Evolutionary conservation across 1,139 yeast species (phyloP).

Genomic region (Geotrichum aggregatum): DNA sequence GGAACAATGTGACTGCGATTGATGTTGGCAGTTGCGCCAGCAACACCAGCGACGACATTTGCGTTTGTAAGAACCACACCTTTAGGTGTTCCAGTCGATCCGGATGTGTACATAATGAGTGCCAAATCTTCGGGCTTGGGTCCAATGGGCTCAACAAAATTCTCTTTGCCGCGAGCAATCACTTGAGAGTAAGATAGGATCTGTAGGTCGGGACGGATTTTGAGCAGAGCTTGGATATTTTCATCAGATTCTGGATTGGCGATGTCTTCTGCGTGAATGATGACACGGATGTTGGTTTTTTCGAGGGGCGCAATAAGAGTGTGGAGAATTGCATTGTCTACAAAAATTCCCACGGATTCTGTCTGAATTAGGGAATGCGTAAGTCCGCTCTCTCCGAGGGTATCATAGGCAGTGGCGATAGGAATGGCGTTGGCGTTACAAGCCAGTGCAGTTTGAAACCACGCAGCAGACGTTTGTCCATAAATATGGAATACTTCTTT

Average conservation of each 20-base stretch:
- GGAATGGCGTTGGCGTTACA: constrained; percentile 74
- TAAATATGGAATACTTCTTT: constrained; percentile 71
- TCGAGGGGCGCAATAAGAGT: constrained; percentile 69
- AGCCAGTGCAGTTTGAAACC: constrained; percentile 88
- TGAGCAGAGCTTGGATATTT: constrained; percentile 47
- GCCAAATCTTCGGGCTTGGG: constrained; percentile 72
- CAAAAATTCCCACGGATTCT: constrained; percentile 69
- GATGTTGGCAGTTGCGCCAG: constrained; percentile 71
- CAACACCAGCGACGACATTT: constrained; percentile 80
- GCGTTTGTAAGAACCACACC: constrained; percentile 85
- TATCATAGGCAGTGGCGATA: constrained; percentile 93
- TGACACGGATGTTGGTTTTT: constrained; percentile 57
- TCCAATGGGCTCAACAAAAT: constrained; percentile 43
- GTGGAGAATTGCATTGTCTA: constrained; percentile 69
- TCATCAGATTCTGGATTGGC: constrained; percentile 61
- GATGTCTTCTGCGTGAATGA: constrained; percentile 67
- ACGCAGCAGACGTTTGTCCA: constrained; percentile 75
- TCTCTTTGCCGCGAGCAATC: constrained; percentile 55
- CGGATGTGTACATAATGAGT: constrained; percentile 97
- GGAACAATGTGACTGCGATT: constrained; percentile 49
- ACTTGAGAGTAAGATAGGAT: constrained; percentile 65
- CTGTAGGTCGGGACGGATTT: constrained; percentile 68
- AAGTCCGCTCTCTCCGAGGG: constrained; percentile 87
- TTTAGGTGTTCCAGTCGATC: constrained; percentile 96
- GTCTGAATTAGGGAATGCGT: constrained; percentile 83